Conservation (phyloP, 306 rosid genomes). For the Gastrolobium bilobum region DNA sequence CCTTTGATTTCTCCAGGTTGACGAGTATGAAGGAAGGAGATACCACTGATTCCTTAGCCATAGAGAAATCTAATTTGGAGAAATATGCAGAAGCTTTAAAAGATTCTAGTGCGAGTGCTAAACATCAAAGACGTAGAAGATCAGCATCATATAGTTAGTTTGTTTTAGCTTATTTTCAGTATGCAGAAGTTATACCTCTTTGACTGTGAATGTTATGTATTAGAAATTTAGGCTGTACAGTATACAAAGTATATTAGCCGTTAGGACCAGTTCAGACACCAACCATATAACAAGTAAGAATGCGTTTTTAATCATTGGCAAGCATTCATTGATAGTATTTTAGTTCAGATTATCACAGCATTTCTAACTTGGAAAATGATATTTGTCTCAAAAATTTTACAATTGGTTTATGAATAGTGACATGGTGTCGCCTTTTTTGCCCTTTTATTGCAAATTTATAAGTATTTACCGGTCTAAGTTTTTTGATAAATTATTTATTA, state of each 20-base stretch:
- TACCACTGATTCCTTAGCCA: slow-evolving; percentile 43
- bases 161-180: slow-evolving; percentile 40
- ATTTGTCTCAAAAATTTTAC: neutral
- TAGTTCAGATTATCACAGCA: slow-evolving; percentile 25
- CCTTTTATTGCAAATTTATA: too few species aligned
- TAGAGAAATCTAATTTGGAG: slow-evolving; percentile 62
- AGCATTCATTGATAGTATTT: slow-evolving; percentile 6
- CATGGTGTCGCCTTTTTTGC: neutral
- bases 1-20: slow-evolving; percentile 62
- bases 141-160: slow-evolving; percentile 61
- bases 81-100: slow-evolving; percentile 80
- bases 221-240: slow-evolving; percentile 31
- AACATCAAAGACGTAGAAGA: slow-evolving; percentile 50
- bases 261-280: slow-evolving; percentile 47
- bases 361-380: neutral
- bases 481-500: too few species aligned
- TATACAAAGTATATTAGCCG: slow-evolving; percentile 34
- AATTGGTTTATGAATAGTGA: neutral
- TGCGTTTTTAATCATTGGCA: slow-evolving; percentile 14
- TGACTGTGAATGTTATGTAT: slow-evolving; percentile 43
- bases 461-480: too few species aligned
- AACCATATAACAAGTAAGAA: slow-evolving; percentile 29
- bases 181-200: neutral
- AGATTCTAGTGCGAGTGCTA: slow-evolving; percentile 54
- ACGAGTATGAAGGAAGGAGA: slow-evolving; percentile 51